Evolutionary conservation across 73 alveolate genomes (phyloP), one percentile per base, ranked within the genome.

Genomic region (Symbiodinium natans): DNA sequence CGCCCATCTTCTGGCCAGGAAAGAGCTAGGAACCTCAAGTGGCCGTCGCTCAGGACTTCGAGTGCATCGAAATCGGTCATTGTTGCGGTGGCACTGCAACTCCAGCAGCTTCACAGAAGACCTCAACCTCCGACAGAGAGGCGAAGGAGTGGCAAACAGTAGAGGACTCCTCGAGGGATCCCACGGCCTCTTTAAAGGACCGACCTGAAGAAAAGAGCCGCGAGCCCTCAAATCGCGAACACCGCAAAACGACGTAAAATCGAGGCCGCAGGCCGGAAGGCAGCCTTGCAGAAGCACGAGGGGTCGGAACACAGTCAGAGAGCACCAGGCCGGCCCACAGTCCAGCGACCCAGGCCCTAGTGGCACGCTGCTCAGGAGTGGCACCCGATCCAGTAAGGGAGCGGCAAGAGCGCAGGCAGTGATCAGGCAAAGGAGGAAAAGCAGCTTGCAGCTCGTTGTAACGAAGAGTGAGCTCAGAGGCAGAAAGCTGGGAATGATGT

Each of bases 111-210:
- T 38, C 68, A 25, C 68, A 82, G 41, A 0, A 31, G 71, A 19
- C 10, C 42, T 19, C 43, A 34, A 39, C 90, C 42, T 82, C 90
- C 11, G 71, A 40, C 33, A 29, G 8, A 21, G 90, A 82, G 40
- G 90, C 71, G 63, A 82, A 82, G 90, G 90, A 17, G 8, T 82
- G 90, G 68, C 71, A 52, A 0, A 52, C 68, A 52, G 68, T 82
- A 0, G 25, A 4, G 38, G 71, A 13, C 38, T 4, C 73, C 41
- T 19, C 71, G 13, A 33, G 41, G 90, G 43, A 40, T 0, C 68
- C 36, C 10, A 54, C 71, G 29, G 43, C 39, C 29, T 19, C 0
- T 41, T 33, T 82, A 34, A 40, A 38, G 29, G 8, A 38, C 7
- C 15, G 25, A 0, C 1, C 40, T 0, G 63, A 23, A 23, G 90